Base-by-base conservation (phyloP, 345 rosid genomes). In the Cardamine chenopodiifolia region DNA sequence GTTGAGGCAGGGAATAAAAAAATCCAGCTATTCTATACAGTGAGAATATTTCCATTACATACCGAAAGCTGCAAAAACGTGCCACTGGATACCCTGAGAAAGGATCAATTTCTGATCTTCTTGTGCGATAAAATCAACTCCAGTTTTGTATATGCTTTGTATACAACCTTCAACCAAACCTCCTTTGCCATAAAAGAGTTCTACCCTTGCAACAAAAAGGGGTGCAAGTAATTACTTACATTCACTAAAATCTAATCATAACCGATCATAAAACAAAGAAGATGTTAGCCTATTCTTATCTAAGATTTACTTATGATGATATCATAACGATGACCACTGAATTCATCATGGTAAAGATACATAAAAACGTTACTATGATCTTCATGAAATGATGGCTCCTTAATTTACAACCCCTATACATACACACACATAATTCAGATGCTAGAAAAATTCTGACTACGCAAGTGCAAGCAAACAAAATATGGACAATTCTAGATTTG, bases 101-200 rank as follows among this genome's bases (percentile, higher is more conserved):
- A 49, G 68, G 58, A 90, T 75, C 37, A 62, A 28, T 72, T 67
- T 83, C 4, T 82, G 88, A 82, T 86, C 90, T 69, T 90, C 95
- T 13, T 78, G 67, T 20, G 97, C 96, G 28, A 86, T 69, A 68
- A 90, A 82, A 78, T 89, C 91, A 81, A 84, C 68, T 48, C 97
- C 90, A 8, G 83, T 57, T 11, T 92, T 83, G 61, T 89, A 88
- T 67, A 90, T 70, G 62, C 73, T 76, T 62, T 85, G 83, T 71
- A 95, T 89, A 80, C 74, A 83, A 4, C 96, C 97, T 75, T 81
- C 82, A 26, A 90, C 79, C 34, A 91, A 71, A 68, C 88, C 86
- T 61, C 98, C 97, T 76, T 87, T 95, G 55, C 99, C 97, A 80
- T 91, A 85, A 78, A 95, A 95, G 76, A 95, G 97, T 86, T 87